Evolutionary conservation across 225 moss, liverwort and hornwort species (phyloP).

Genomic region (Thuidium tamariscinum): DNA sequence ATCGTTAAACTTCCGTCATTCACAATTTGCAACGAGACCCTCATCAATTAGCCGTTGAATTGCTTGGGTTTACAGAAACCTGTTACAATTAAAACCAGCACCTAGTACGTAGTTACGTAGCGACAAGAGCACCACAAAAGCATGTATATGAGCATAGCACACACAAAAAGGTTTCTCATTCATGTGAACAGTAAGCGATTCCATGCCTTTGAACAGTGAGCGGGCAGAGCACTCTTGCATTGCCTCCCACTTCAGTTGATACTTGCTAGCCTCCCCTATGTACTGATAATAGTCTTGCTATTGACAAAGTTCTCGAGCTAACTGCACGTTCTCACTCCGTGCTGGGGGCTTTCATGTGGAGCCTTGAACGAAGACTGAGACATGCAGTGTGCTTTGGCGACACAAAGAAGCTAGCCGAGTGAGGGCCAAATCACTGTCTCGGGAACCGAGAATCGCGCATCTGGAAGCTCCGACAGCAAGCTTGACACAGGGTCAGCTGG

Average conservation of each 20-base stretch:
- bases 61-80: not conserved
- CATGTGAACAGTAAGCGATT: not conserved
- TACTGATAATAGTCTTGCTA: not conserved
- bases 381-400: too few relatives aligned
- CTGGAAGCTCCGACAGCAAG: not conserved
- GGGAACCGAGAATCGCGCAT: not conserved
- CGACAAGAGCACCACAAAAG: not conserved
- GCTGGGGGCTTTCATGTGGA: not conserved
- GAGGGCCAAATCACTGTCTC: not conserved
- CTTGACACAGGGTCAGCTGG: not conserved
- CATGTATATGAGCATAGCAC: not conserved
- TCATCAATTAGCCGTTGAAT: not conserved
- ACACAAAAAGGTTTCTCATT: not conserved
- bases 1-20: too few relatives aligned
- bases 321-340: too few relatives aligned
- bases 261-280: not conserved
- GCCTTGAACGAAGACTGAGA: not conserved
- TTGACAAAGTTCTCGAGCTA: too few relatives aligned
- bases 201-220: not conserved
- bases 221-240: not conserved
- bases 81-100: not conserved
- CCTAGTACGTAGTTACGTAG: too few relatives aligned
- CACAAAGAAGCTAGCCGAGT: not conserved
- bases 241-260: not conserved
- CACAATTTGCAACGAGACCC: not conserved